A percentile compares a stretch with the other conserved stretches of the same genome.
Conservation (phyloP, 192 early-diverging fungal species). For the Dissophora globulifera region DNA sequence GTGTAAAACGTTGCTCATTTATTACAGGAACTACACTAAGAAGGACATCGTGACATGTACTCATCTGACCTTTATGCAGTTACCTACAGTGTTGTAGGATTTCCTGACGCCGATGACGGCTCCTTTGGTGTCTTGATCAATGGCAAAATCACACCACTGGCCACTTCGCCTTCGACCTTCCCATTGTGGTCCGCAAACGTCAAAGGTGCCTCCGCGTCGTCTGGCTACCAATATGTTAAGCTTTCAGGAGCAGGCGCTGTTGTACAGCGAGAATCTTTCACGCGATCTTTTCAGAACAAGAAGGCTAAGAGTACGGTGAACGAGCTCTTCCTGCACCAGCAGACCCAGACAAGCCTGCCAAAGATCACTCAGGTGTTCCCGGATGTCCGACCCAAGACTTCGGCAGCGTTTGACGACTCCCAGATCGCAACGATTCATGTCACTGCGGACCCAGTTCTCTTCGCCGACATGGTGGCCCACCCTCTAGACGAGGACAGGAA, state of each 20-base stretch:
- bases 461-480: conserved; percentile 44
- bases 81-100: conserved; percentile 41
- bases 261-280: conserved; percentile 13
- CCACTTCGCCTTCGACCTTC: conserved; percentile 23
- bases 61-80: conserved; percentile 5
- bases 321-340: conserved; percentile 24
- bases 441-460: conserved; percentile 15
- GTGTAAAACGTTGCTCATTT: background rate
- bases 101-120: conserved; percentile 14
- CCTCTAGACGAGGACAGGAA: conserved; percentile 35
- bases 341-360: conserved; percentile 16
- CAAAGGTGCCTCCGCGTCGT: conserved; percentile 6
- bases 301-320: conserved; percentile 25
- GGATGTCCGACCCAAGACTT: conserved; percentile 2
- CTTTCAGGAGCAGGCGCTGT: conserved; percentile 1
- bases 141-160: conserved; percentile 8
- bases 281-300: conserved; percentile 8
- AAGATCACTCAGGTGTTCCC: conserved; percentile 22
- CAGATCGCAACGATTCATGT: conserved; percentile 52
- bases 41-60: background rate
- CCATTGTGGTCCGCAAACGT: conserved; percentile 44
- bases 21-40: background rate
- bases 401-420: conserved; percentile 48
- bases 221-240: conserved; percentile 27
- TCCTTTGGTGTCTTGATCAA: conserved; percentile 34